These are phyloP conservation scores for Capsicum rhomboideum DNA, from an alignment of 257 asterid genomes.

Conservation along the genomic window DNA sequence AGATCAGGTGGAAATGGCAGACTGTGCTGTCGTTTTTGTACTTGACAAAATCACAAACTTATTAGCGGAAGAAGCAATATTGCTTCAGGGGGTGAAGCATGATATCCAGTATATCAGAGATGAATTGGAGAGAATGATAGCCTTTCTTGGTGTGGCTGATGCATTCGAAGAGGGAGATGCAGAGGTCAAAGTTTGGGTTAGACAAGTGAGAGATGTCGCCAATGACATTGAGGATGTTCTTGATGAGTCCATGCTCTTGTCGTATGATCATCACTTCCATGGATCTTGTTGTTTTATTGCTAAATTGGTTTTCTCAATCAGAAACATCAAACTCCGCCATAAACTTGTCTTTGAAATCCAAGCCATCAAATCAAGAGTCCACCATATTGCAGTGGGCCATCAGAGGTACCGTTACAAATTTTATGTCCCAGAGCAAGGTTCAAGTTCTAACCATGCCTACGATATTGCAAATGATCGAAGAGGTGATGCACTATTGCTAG, in stretches of 20 bases:
- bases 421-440: background rate
- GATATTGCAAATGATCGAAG: constrained; percentile 6
- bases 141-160: constrained; percentile 8
- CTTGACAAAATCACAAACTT: background rate
- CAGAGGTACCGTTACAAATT: constrained; percentile 5
- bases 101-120: constrained; percentile 4
- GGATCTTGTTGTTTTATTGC: constrained; percentile 3
- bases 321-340: constrained; percentile 2
- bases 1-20: background rate
- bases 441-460: background rate
- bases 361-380: constrained; percentile 3
- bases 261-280: background rate
- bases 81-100: background rate
- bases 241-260: constrained; percentile 14
- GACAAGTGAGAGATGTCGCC: constrained; percentile 9
- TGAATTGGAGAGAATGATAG: constrained; percentile 3
- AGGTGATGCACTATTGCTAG: constrained; percentile 19
- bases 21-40: background rate
- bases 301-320: background rate
- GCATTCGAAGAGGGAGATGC: background rate
- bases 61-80: background rate
- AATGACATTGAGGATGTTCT: constrained; percentile 5
- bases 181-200: constrained; percentile 1
- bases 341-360: constrained; percentile 14
- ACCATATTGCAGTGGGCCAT: constrained; percentile 5